phyloP scores from a whole-genome alignment of 345 rosid genomes.

The Triadica sebifera region DNA sequence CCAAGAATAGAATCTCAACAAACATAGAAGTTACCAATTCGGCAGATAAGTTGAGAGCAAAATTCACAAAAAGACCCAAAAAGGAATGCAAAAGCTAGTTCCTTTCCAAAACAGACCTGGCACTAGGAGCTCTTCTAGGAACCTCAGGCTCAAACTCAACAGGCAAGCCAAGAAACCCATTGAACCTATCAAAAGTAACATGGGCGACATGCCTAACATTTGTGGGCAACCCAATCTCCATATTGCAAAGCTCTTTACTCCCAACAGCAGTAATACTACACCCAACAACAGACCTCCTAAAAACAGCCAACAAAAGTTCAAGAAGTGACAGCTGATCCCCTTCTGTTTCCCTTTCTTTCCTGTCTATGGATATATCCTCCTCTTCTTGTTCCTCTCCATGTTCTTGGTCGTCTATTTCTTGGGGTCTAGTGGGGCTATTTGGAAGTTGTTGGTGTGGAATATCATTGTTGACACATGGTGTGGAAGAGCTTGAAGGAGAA shows the following conservation, averaged over 20 bases:
- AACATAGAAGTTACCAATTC: not conserved
- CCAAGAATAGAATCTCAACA: not conserved
- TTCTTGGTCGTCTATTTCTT: conserved; percentile 32
- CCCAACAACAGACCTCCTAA: conserved; percentile 75
- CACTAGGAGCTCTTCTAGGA: conserved; percentile 90
- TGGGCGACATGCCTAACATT: conserved; percentile 96
- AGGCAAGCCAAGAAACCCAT: conserved; percentile 97
- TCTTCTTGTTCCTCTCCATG: conserved; percentile 20
- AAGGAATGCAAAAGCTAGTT: not conserved
- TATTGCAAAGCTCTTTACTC: conserved; percentile 56
- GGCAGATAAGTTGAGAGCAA: not conserved
- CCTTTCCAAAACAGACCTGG: conserved; percentile 49
- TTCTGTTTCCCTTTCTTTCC: conserved; percentile 29
- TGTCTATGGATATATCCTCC: conserved; percentile 21
- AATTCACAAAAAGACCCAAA: not conserved
- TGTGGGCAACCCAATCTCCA: conserved; percentile 97
- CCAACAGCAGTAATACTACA: conserved; percentile 50
- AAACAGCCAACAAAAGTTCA: conserved; percentile 59
- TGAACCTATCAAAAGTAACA: conserved; percentile 97
- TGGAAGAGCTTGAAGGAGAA: conserved; percentile 84
- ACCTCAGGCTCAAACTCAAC: conserved; percentile 98
- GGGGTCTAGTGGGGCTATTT: conserved; percentile 32
- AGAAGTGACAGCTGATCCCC: conserved; percentile 72
- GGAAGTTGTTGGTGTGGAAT: conserved; percentile 24
- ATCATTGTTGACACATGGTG: conserved; percentile 50